Evolutionary conservation across 1,284 basidiomycete genomes (phyloP), one percentile per base, ranked within the genome.

Genomic region (Apiotrichum brassicae): DNA sequence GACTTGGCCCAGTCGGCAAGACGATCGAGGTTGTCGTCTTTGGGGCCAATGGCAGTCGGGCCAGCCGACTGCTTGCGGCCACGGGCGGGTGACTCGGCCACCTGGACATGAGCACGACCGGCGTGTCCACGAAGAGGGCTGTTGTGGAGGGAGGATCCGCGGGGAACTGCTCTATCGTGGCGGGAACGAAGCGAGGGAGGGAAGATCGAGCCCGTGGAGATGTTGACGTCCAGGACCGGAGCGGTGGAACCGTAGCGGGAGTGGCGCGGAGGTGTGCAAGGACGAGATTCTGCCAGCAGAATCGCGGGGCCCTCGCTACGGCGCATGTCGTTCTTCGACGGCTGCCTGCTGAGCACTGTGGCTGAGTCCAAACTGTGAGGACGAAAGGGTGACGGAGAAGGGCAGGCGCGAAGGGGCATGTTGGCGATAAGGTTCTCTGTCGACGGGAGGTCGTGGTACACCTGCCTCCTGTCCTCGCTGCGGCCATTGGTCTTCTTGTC

Each of bases 1-100:
- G 55, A 54, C 53, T 71, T 70, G 36, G 71, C 70, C 66, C 70
- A 70, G 28, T 46, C 53, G 2, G 70, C 60, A 34, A 72, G 65
- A 42, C 66, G 63, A 50, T 71, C 65, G 28, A 71, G 60, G 23
- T 65, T 56, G 23, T 50, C 58, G 16, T 44, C 43, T 18, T 34
- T 44, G n/a, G n/a, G 43, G n/a, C 43, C 32, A 4, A 44, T 33
- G 11, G 33, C 32, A 19, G 25, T 23, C 4, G 56, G 56, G 0
- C 49, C 56, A 7, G 56, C 54, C 1, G 46, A 49, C 43, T 58
- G 49, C 35, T 58, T 58, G 34, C 51, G 51, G 22, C 23, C 22
- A 18, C 47, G 40, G 3, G 23, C 26, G 9, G 46, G 43, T 6
- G 38, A 46, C 13, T n/a, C 26, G 12, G 28, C 25, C 4, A 23